Percentiles rank a stretch among this genome's conserved stretches.
Conservation (phyloP, 75 land plant species). For the Gnetum montanum region DNA sequence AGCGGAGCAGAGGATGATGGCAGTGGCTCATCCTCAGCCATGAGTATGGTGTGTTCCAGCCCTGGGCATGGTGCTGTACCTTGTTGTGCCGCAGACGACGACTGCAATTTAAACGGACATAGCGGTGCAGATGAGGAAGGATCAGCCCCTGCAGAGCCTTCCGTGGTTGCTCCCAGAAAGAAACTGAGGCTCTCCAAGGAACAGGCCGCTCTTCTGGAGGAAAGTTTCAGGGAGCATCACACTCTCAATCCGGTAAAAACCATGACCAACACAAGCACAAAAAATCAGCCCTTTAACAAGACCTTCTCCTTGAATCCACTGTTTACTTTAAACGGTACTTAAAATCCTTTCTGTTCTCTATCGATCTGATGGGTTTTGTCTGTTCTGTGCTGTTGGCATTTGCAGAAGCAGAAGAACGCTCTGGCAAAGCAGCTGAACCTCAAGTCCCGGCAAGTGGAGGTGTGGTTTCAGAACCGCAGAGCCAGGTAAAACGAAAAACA, state of each 20-base stretch:
- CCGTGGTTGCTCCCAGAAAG: too few species aligned
- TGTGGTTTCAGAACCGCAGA: slow-evolving; percentile 43
- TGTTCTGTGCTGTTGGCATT: not conserved
- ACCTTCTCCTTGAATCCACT: too few species aligned
- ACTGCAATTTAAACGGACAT: too few species aligned
- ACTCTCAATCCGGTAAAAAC: slow-evolving; percentile 75
- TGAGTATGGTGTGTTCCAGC: not conserved
- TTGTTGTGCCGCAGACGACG: slow-evolving; percentile 38
- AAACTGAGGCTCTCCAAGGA: slow-evolving; percentile 72
- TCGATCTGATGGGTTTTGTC: too few species aligned
- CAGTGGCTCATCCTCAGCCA: slow-evolving; percentile 13
- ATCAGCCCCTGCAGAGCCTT: slow-evolving; percentile 20
- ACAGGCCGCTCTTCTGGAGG: slow-evolving; percentile 72
- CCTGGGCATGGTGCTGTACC: not conserved
- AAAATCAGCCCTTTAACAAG: too few species aligned
- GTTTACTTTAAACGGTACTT: too few species aligned
- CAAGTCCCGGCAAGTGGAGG: slow-evolving; percentile 31
- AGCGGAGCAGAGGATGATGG: slow-evolving; percentile 14
- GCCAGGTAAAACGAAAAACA: slow-evolving; percentile 27
- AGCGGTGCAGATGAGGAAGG: slow-evolving; percentile 20
- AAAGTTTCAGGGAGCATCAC: slow-evolving; percentile 75
- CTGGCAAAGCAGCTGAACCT: slow-evolving; percentile 31
- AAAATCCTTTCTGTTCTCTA: too few species aligned
- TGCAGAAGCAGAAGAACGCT: slow-evolving; percentile 31
- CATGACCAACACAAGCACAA: not conserved